Percentiles rank a stretch among this genome's conserved stretches.
phyloP scores from a whole-genome alignment of 805 yeast genomes.

The Lipomyces orientalis region DNA sequence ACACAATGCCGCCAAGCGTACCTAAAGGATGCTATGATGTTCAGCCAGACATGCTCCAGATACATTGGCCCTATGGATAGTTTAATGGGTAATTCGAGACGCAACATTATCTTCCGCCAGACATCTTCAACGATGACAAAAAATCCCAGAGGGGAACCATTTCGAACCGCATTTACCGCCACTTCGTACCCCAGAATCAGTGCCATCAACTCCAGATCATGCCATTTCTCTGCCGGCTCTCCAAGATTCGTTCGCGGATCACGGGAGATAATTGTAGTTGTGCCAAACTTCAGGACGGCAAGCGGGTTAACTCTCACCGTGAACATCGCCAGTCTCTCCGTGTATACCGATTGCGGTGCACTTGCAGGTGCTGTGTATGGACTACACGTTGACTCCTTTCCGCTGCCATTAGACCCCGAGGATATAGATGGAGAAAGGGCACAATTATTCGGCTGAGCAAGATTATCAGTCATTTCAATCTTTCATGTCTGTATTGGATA shows the following conservation, averaged over 20 bases:
- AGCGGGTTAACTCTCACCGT: not conserved
- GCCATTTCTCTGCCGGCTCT: not conserved
- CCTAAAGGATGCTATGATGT: not conserved
- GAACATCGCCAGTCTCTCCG: not conserved
- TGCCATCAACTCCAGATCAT: not conserved
- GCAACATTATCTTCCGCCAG: not conserved
- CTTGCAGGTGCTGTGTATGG: not conserved
- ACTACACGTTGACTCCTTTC: not conserved
- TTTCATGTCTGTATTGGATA: not conserved
- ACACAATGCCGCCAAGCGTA: not conserved
- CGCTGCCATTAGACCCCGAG: not conserved
- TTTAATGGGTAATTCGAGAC: not conserved
- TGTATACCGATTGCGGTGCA: no score
- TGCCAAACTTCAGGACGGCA: not conserved
- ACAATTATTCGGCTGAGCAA: not conserved
- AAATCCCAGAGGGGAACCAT: not conserved
- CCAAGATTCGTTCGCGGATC: not conserved
- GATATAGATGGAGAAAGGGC: not conserved
- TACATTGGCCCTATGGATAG: not conserved
- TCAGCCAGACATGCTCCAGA: not conserved
- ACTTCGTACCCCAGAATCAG: not conserved
- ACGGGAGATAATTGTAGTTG: not conserved
- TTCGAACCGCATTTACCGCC: not conserved
- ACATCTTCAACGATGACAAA: not conserved
- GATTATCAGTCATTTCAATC: not conserved